Evolutionary conservation across 176 grass and related monocot species (phyloP), one percentile per base, ranked within the genome.

Genomic region (Alopecurus myosuroides): DNA sequence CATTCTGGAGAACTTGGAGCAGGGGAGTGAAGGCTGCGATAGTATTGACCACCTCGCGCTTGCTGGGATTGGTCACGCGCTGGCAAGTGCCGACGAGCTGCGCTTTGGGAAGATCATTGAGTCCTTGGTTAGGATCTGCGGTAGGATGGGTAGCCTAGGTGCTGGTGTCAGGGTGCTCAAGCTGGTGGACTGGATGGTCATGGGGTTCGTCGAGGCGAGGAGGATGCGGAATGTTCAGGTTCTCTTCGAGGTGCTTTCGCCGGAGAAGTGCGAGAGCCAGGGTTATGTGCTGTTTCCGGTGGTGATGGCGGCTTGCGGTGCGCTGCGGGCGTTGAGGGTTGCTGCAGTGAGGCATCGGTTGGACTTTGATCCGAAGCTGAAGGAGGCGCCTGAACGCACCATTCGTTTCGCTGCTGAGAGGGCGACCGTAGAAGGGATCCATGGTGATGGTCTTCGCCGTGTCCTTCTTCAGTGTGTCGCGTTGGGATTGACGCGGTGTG

Each of bases 141-240:
- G 78, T 26, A 71, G 76, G 73, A 71, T 29, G 0, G 48, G 64
- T 6, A 55, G 29, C 31, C 42, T 92, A 3, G 29, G 61, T 61
- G 77, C 87, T 31, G 91, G 83, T 62, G 46, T 98, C 49, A 89
- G 92, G 85, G 1, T 90, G 66, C 92, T 98, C 17, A 88, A 85
- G 80, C 78, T 98, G 85, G 78, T 92, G 26, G 96, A 98, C 42
- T 95, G 96, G 96, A 51, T 90, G 64, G 85, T 93, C 1, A 58
- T 89, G 78, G 87, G 91, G 6, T 94, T 92, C 29, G 56, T 90
- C 1, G 89, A 83, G 50, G 87, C 74, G 4, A 91, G 85, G 23
- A 90, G 58, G 75, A 87, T 88, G 77, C 71, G 48, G 20, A 98
- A 88, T 44, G 85, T 95, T 49, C 88, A 79, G 61, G 35, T 79